phyloP scores from a whole-genome alignment of 116 monocot genomes.

The Trichopus zeylanicus region DNA sequence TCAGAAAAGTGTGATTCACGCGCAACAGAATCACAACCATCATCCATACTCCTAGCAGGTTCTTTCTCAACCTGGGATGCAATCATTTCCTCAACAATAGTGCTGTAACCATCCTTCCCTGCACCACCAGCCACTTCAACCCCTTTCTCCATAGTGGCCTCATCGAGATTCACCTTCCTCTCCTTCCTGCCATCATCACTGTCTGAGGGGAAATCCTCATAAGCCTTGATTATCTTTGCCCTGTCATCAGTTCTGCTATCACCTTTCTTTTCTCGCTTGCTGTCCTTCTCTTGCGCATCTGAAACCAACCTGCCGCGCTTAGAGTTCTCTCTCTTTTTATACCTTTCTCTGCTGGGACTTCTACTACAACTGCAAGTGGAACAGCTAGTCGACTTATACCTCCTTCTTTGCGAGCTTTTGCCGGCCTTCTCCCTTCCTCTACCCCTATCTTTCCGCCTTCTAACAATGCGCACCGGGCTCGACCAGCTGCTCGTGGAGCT shows the following conservation, averaged over 20 bases:
- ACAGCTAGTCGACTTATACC: neutral
- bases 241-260: slow-evolving; percentile 1
- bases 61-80: neutral
- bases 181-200: neutral
- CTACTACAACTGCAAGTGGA: slow-evolving; percentile 11
- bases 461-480: neutral
- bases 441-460: neutral
- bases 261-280: neutral
- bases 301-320: neutral
- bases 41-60: neutral
- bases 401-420: neutral
- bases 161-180: neutral
- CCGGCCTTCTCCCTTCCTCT: slow-evolving; percentile 11
- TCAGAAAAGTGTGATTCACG: too few relatives aligned
- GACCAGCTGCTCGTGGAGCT: neutral
- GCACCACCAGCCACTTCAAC: neutral
- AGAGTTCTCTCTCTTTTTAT: neutral
- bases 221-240: slow-evolving; percentile 24
- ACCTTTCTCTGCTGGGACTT: neutral
- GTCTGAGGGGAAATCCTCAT: slow-evolving; percentile 11
- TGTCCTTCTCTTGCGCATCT: too few relatives aligned
- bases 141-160: neutral
- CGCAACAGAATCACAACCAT: too few relatives aligned
- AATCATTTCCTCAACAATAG: slow-evolving; percentile 1
- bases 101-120: neutral